These are phyloP conservation scores for Irpex sp. DNA, from an alignment of 1,284 basidiomycete species.

Conservation along the genomic window DNA sequence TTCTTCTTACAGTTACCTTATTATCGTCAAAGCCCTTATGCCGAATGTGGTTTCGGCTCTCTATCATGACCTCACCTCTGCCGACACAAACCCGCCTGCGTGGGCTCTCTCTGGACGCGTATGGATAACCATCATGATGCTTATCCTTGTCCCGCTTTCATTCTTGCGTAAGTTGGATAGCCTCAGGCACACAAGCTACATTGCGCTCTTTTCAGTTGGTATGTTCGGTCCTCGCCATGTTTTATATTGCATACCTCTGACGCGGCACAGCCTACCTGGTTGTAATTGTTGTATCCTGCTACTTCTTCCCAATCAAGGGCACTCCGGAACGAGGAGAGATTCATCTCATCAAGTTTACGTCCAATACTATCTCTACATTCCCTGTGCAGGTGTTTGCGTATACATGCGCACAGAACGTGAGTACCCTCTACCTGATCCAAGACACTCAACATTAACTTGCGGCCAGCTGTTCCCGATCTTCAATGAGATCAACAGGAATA, in stretches of 20 bases:
- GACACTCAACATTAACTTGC: background rate
- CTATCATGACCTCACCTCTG: constrained; percentile 71
- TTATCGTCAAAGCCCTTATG: constrained; percentile 93
- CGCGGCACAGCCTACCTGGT: constrained; percentile 61
- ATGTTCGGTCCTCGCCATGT: background rate
- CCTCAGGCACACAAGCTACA: constrained; percentile 79
- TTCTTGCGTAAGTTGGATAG: constrained; percentile 86
- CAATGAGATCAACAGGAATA: constrained; percentile 86
- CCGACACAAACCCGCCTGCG: constrained; percentile 58
- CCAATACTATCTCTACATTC: constrained; percentile 81
- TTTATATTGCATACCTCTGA: background rate
- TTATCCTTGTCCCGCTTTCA: constrained; percentile 82
- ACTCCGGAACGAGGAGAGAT: constrained; percentile 62
- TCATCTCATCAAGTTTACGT: constrained; percentile 66
- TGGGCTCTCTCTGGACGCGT: constrained; percentile 77
- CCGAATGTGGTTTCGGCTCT: constrained; percentile 90
- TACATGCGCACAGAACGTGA: constrained; percentile 88
- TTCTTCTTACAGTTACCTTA: constrained; percentile 64
- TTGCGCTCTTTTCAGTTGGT: constrained; percentile 86
- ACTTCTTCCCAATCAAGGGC: constrained; percentile 66
- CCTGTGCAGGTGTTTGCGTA: constrained; percentile 96
- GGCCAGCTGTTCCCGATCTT: constrained; percentile 84
- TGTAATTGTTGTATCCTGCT: constrained; percentile 69
- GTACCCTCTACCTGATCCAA: constrained; percentile 19
- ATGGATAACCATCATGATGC: constrained; percentile 84